phyloP scores from a whole-genome alignment of 495 filamentous ascomycete species.

The Penicillium tannophilum region DNA sequence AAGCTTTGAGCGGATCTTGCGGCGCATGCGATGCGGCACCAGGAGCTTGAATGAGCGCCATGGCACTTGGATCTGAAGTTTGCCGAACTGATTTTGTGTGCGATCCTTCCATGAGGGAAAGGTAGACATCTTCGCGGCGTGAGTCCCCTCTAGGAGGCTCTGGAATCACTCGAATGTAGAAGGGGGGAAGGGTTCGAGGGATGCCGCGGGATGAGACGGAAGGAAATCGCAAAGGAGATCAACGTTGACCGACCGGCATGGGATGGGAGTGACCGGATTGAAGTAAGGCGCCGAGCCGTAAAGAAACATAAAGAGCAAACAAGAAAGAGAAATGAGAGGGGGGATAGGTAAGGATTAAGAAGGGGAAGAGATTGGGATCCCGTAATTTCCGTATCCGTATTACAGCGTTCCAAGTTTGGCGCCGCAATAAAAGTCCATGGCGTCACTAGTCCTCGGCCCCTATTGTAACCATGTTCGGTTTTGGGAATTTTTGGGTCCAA shows the following conservation, averaged over 20 bases:
- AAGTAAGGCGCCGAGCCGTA: conserved; percentile 30
- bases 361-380: conserved; percentile 23
- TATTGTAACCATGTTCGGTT: background rate
- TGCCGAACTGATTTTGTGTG: conserved; percentile 49
- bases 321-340: conserved; percentile 6
- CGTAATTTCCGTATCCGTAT: conserved; percentile 19
- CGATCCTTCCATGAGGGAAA: conserved; percentile 56
- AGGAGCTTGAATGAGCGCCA: conserved; percentile 53
- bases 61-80: conserved; percentile 52
- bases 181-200: conserved; percentile 23
- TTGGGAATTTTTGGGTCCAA: background rate
- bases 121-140: conserved; percentile 41
- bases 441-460: conserved; percentile 22
- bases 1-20: conserved; percentile 72
- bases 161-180: conserved; percentile 25
- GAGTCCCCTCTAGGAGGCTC: conserved; percentile 30
- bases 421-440: conserved; percentile 22
- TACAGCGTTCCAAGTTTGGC: conserved; percentile 19
- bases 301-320: conserved; percentile 22
- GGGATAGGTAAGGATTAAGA: conserved; percentile 14
- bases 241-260: conserved; percentile 36
- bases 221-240: conserved; percentile 28
- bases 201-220: conserved; percentile 29
- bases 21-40: conserved; percentile 71
- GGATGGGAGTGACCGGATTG: conserved; percentile 20